Evolutionary conservation across 768 basidiomycete species (phyloP), one percentile per base, ranked within the genome.

Genomic region (Calocybe gangraenosa): DNA sequence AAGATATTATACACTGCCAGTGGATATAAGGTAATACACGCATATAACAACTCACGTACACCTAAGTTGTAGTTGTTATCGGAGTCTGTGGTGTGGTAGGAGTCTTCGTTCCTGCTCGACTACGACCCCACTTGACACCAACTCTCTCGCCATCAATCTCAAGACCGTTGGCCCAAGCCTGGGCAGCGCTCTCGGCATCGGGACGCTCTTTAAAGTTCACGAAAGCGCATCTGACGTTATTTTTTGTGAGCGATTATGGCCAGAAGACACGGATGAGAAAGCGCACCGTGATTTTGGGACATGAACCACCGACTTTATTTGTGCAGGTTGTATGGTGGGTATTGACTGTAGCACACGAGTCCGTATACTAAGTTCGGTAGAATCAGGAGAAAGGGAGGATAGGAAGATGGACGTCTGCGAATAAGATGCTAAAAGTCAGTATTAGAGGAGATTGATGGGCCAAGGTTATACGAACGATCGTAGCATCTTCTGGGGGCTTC

Each of bases 141-240:
- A 87, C 76, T 25, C 70, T 72, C 59, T 85, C 82, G 1, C 81
- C 86, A 21, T 91, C 85, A 19, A 97, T 71, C 53, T 95, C 94
- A 8, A 98, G 69, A 1, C 94, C 93, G 50, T 84, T 82, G n/a
- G 91, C 81, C 81, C 94, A 92, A 8, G 87, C 84, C 51, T 88
- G 80, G 0, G 94, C 94, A 0, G 90, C 92, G 13, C 72, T 69
- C 65, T 99, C 96, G 13, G 96, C 94, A n/a, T 79, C 72, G 5
- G 71, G 58, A 15, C 96, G 78, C 43, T 87, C 80, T 54, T 76
- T 83, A 70, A 98, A 98, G 64, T 97, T 97, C 42, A 96, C 77
- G 64, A 99, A 99, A 1, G 95, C 96, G 66, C 93, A 95, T 64
- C 89, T 89, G 47, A 13, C 7, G 14, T 32, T 13, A 15, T 15